Conservation (phyloP, 768 basidiomycete species). For the Boletus huronensis region DNA sequence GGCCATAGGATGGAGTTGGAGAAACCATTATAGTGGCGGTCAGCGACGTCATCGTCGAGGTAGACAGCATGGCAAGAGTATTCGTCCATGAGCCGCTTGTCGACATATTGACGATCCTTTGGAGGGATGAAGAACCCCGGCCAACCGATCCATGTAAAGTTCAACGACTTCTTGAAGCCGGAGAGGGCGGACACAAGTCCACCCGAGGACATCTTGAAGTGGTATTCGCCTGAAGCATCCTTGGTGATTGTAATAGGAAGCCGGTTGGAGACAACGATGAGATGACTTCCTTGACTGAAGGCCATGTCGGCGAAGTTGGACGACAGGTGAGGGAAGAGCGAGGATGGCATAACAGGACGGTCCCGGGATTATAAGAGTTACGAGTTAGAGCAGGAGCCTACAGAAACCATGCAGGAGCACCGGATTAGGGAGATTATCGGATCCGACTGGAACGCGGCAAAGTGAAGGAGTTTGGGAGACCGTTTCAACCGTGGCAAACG, state of each 20-base stretch:
- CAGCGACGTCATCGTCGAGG: constrained; percentile 97
- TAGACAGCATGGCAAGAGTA: constrained; percentile 98
- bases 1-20: constrained; percentile 99
- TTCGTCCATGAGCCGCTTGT: constrained; percentile 90
- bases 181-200: constrained; percentile 96
- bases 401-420: constrained; percentile 21
- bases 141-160: constrained; percentile 98
- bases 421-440: constrained; percentile 35
- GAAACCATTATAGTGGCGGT: constrained; percentile 97
- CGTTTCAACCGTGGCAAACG: not conserved
- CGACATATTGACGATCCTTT: constrained; percentile 87
- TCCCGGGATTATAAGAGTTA: constrained; percentile 28
- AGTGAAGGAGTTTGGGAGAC: not conserved
- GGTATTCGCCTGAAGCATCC: constrained; percentile 88
- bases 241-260: constrained; percentile 95
- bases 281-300: constrained; percentile 53
- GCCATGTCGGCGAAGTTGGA: constrained; percentile 40
- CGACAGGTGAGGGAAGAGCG: constrained; percentile 24
- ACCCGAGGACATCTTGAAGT: constrained; percentile 99
- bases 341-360: constrained; percentile 21
- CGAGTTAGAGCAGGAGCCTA: constrained; percentile 11
- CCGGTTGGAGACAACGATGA: constrained; percentile 95
- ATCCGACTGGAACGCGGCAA: constrained; percentile 17
- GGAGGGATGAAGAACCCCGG: constrained; percentile 90
- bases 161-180: constrained; percentile 97